Base-by-base conservation (phyloP, 257 asterid genomes). In the Salvia miltiorrhiza region DNA sequence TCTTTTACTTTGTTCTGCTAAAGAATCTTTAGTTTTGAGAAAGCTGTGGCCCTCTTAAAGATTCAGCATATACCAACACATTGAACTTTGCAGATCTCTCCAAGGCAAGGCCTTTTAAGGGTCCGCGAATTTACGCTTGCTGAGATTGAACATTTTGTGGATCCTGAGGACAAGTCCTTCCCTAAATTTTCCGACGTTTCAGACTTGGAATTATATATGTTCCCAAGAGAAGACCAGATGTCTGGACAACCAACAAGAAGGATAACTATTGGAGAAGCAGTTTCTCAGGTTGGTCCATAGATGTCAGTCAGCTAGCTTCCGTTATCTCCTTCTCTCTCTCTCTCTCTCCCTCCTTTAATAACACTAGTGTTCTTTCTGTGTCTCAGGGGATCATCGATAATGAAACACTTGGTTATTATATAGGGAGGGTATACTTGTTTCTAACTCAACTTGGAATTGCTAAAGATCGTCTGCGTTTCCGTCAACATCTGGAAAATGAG, bases 91-190 rank as follows among this genome's bases (percentile, higher is more conserved):
- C 85, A 87, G 91, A 88, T 88, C 26, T 85, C 95, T 28, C 92
- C 95, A 23, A 73, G 95, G 4, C 89, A 87, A 85, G 95, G 95
- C 45, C 92, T 85, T 64, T 67, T 85, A 65, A 83, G 92, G 78
- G 90, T 85, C 19, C 95, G 87, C 56, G 95, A 88, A 68, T 88
- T 85, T 68, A 88, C 92, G 4, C 68, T 85, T 16, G 92, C 90
- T 54, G 91, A 88, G 79, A 85, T 88, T 73, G 95, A 88, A 74
- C 95, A 85, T 73, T 88, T 88, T 75, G 88, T 88, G 55, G 92
- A 88, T 71, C 92, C 90, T 45, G 77, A 80, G 20, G 78, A 88
- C 62, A 85, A 85, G 76, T 79, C 87, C 12, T 87, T 75, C 44
- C 82, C 83, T 30, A 88, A 85, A 72, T 88, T 88, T 78, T 33